Base-by-base conservation (phyloP, 2,329 filamentous ascomycete species). In the Plenodomus biglobosus region DNA sequence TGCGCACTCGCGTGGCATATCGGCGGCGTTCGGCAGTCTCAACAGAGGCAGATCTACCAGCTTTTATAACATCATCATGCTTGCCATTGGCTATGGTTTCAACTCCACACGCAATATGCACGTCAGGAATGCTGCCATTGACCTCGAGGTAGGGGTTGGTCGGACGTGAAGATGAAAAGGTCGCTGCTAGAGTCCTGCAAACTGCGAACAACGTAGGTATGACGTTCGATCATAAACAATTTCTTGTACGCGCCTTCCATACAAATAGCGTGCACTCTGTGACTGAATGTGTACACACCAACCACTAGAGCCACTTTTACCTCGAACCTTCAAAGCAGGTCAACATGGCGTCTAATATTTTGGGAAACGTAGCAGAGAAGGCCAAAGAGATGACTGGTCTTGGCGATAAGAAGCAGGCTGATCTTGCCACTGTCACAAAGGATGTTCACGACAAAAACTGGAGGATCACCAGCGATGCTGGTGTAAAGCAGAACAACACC, bases 391-490 rank as follows among this genome's bases (percentile, higher is more conserved):
- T 71, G 45, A 43, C 56, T 16, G 62, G 70, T 30, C 68, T 59
- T 34, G 52, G 62, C 42, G 52, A 64, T 53, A 75, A 77, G 54
- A 90, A 91, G 76, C 63, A 81, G 20, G 76, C 78, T 15, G 84
- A 91, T 61, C 75, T 92, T 40, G 69, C 76, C 20, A 72, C 73
- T 35, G 75, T 85, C 52, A 86, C 75, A 3, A 80, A 83, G 45
- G 78, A 89, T 64, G 77, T 83, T 1, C 73, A 80, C 38, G 72
- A 80, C 47, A 57, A 64, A 41, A 78, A 82, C 32, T 76, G 79
- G 24, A 78, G 81, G 34, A 82, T 91, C 56, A 92, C 89, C 0
- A 86, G 85, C 40, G 90, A 95, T 63, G 89, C 80, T 73, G 90
- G 90, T 18, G 83, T 86, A 21, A 89, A 86, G 71, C 80, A 90